Conservation (phyloP, 257 asterid genomes). For the Ballota nigra region DNA sequence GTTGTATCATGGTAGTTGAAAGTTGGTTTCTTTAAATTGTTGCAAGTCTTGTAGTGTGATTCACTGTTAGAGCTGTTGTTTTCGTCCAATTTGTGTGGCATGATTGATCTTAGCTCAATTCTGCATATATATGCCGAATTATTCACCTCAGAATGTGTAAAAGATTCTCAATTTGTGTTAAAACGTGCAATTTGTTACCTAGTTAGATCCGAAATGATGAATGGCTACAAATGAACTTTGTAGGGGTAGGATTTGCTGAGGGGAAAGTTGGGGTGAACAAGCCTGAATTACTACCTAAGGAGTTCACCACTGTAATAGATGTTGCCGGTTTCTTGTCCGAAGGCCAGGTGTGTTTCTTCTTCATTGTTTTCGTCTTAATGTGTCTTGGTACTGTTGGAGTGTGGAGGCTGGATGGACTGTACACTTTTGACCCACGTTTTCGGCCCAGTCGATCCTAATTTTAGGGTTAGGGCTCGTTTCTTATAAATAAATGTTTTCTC, state of each 20-base stretch:
- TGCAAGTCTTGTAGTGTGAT: too few relatives aligned
- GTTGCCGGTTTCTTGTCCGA: slow-evolving; percentile 96
- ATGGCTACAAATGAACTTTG: slow-evolving; percentile 11
- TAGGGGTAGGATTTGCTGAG: slow-evolving; percentile 76
- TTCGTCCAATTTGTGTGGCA: neutral
- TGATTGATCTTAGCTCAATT: neutral
- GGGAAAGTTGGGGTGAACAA: slow-evolving; percentile 78
- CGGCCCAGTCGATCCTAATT: too few relatives aligned
- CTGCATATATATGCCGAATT: neutral
- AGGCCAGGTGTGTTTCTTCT: slow-evolving; percentile 67
- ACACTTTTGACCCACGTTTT: too few relatives aligned
- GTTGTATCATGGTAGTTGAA: neutral
- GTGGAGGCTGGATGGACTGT: too few relatives aligned
- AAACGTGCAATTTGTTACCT: neutral
- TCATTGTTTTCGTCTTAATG: neutral
- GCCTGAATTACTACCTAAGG: slow-evolving; percentile 86
- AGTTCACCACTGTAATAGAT: slow-evolving; percentile 71
- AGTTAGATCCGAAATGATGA: neutral
- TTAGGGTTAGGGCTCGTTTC: too few relatives aligned
- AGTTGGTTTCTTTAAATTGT: neutral
- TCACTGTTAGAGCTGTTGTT: neutral
- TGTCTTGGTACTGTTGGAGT: too few relatives aligned
- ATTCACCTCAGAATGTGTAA: neutral
- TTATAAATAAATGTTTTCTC: too few relatives aligned
- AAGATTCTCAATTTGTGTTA: neutral